Conservation (phyloP, 2,329 filamentous ascomycete species). For the Neopestalotiopsis clavispora region DNA sequence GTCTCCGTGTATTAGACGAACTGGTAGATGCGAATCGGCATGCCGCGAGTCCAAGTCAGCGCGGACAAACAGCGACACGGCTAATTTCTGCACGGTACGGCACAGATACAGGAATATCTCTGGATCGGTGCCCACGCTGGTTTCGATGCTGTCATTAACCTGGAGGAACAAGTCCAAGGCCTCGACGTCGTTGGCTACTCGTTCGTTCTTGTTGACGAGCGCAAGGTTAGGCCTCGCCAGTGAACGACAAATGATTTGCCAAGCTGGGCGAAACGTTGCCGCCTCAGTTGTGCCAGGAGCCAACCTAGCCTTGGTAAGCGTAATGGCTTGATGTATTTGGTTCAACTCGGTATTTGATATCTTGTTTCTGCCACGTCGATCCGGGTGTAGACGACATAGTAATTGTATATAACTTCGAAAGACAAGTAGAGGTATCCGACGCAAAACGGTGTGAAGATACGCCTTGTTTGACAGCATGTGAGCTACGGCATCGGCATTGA, state of each 20-base stretch:
- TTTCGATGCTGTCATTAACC: conserved; percentile 34
- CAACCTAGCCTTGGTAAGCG: conserved; percentile 35
- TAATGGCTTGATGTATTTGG: conserved; percentile 40
- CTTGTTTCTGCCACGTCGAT: conserved; percentile 25
- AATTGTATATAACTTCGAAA: conserved; percentile 58
- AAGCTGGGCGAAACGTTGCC: conserved; percentile 42
- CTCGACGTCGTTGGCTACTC: conserved; percentile 30
- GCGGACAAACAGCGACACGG: conserved; percentile 24
- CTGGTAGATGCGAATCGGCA: not conserved
- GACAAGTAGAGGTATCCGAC: conserved; percentile 38
- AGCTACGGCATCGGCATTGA: conserved; percentile 28
- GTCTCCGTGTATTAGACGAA: conserved; percentile 5
- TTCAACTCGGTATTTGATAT: conserved; percentile 27
- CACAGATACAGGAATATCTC: conserved; percentile 43
- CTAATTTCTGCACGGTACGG: conserved; percentile 37
- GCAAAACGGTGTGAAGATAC: conserved; percentile 27
- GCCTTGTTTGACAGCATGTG: conserved; percentile 25
- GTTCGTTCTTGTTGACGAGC: conserved; percentile 29
- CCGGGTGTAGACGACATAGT: conserved; percentile 49
- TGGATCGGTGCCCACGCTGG: conserved; percentile 36
- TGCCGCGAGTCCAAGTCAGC: not conserved
- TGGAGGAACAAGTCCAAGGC: conserved; percentile 38
- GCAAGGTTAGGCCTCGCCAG: conserved; percentile 41
- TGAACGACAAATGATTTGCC: conserved; percentile 46
- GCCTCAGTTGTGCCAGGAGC: conserved; percentile 29